Evolutionary conservation across 176 grass and related monocot genomes (phyloP).

Genomic region (Zoysia pacifica): DNA sequence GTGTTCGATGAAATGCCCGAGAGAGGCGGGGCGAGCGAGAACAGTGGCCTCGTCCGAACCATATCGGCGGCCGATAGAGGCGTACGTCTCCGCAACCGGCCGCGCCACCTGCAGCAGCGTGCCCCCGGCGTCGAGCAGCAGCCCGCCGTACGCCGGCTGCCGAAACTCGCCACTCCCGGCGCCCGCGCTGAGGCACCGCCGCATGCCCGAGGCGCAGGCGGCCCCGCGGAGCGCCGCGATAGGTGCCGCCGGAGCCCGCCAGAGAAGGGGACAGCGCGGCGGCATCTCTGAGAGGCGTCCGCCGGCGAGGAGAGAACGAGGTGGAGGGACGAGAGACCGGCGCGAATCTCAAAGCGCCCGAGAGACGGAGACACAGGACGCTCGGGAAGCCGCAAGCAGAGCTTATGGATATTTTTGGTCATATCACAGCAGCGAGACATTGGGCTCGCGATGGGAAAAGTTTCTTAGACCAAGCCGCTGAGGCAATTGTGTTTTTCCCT

Average conservation of each 20-base stretch:
- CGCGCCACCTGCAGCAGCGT: conserved; percentile 78
- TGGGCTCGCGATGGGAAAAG: not conserved
- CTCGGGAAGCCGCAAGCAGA: not conserved
- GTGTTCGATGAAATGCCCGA: conserved; percentile 20
- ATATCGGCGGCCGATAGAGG: conserved; percentile 68
- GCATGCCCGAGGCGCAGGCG: not conserved
- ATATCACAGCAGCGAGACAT: not conserved
- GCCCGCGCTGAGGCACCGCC: not conserved
- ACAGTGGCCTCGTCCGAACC: conserved; percentile 30
- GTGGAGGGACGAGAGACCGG: not conserved
- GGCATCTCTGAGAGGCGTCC: conserved; percentile 37
- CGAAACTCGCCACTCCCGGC: conserved; percentile 18
- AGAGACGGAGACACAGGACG: not conserved
- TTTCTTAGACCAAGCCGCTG: conserved; percentile 6
- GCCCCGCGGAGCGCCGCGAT: not conserved
- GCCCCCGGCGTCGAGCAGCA: conserved; percentile 81
- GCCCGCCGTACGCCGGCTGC: conserved; percentile 51
- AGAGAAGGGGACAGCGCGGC: conserved; percentile 24
- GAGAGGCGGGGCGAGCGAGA: not conserved
- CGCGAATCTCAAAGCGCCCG: not conserved
- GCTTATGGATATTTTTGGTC: conserved; percentile 21
- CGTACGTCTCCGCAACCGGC: conserved; percentile 72
- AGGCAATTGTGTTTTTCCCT: no score
- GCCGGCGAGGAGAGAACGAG: conserved; percentile 5
- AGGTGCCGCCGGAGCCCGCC: conserved; percentile 4